These are phyloP conservation scores for Kazachstania africana DNA, from an alignment of 805 yeast genomes.

Conservation along the genomic window DNA sequence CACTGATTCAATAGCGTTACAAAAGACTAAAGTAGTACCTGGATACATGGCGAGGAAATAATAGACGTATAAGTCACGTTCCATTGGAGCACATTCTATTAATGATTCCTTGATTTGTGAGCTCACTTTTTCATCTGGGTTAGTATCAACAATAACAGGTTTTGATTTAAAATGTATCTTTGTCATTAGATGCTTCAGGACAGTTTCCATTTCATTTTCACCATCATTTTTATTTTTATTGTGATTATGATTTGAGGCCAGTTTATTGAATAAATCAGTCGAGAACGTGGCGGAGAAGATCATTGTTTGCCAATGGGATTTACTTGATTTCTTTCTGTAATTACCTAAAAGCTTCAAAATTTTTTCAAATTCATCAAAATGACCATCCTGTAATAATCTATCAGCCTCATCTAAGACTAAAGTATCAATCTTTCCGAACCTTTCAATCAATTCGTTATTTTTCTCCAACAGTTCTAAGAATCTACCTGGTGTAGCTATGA, in stretches of 20 bases:
- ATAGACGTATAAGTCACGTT: conserved; percentile 81
- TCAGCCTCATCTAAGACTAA: conserved; percentile 92
- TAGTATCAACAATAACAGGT: conserved; percentile 71
- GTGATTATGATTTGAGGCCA: conserved; percentile 33
- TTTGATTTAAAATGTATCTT: conserved; percentile 62
- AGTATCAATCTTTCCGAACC: conserved; percentile 34
- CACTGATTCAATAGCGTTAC: conserved; percentile 92
- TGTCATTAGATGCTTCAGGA: conserved; percentile 49
- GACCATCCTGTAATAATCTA: conserved; percentile 88
- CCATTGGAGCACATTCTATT: conserved; percentile 82
- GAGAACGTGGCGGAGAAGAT: conserved; percentile 95
- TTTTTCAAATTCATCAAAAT: conserved; percentile 83
- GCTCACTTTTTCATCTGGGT: conserved; percentile 74
- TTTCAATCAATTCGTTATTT: conserved; percentile 31
- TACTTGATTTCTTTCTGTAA: conserved; percentile 28
- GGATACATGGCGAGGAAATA: conserved; percentile 80
- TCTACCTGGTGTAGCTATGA: conserved; percentile 95
- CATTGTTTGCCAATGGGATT: conserved; percentile 58
- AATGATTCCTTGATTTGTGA: conserved; percentile 69
- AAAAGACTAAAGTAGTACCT: conserved; percentile 81
- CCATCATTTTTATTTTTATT: conserved; percentile 9
- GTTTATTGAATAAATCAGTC: conserved; percentile 65
- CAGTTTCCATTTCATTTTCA: conserved; percentile 36
- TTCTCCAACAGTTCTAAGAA: conserved; percentile 71
- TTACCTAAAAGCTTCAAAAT: conserved; percentile 53